Evolutionary conservation across 1,284 basidiomycete genomes (phyloP), one percentile per base, ranked within the genome.

Genomic region (Cutaneotrichosporon cavernicola): DNA sequence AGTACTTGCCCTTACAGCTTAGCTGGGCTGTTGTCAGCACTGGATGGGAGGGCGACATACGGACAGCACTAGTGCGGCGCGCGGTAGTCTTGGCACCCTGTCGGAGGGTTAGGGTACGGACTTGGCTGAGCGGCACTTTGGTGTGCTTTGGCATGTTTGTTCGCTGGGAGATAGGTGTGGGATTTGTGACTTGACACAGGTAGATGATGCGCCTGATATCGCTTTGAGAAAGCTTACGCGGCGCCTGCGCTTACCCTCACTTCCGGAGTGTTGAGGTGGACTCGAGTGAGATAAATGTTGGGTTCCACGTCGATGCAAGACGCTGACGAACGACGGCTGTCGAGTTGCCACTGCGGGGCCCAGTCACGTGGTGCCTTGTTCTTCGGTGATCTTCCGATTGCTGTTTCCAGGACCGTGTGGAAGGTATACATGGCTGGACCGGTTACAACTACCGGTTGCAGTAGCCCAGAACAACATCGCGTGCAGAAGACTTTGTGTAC

Each of bases 41-140:
- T 56, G 34, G 21, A 9, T 26, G 16, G 10, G 4, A 3, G 2
- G 11, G 22, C 18, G 8, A 59, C 76, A 70, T 60, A 77, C 86
- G 85, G 51, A 95, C 83, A 5, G 91, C 84, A 4, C 81, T 76
- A 1, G 86, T 86, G 62, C 93, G 85, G 34, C 90, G 85, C 9
- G 86, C 84, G 8, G 83, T 78, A 1, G 93, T 93, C n/a, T 83
- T 68, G 46, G 82, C 79, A 68, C 85, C 86, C 53, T 87, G 84
- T 82, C 92, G 90, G 75, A 97, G 91, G 0, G 90, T 93, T 60
- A 96, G 82, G 2, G 91, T 84, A 1, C 84, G 83, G 69, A 96
- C 89, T 62, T 82, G 83, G 8, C 85, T 84, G 51, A 94, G 86
- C 60, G 87, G 83, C 60, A 90, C 80, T 56, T 73, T 73, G 38